Evolutionary conservation across 2,329 filamentous ascomycete genomes (phyloP).

Genomic region (Aspergillus puulaauensis): DNA sequence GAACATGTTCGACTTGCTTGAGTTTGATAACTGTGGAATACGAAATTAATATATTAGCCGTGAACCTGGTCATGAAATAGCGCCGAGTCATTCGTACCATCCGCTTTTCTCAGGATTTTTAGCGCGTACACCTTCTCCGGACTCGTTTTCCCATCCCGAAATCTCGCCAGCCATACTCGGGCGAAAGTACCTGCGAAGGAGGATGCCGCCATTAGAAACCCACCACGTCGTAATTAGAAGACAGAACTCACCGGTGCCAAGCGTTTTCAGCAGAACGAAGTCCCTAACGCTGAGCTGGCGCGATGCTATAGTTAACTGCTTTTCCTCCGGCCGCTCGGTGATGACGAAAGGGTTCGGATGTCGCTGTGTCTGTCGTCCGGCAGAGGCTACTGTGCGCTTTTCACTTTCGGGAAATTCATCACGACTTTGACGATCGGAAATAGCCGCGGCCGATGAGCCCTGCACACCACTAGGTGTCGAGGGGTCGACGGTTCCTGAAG

Average conservation of each 20-base stretch:
- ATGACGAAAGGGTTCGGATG: constrained; percentile 38
- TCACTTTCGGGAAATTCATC: constrained; percentile 29
- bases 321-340: constrained; percentile 37
- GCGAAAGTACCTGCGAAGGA: constrained; percentile 48
- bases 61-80: constrained; percentile 9
- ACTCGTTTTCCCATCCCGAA: constrained; percentile 38
- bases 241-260: constrained; percentile 47
- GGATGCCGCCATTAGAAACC: constrained; percentile 16
- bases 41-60: constrained; percentile 1
- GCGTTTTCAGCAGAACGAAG: constrained; percentile 49
- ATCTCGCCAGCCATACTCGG: constrained; percentile 49
- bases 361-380: constrained; percentile 29
- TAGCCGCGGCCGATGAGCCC: constrained; percentile 20
- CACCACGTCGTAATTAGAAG: constrained; percentile 1
- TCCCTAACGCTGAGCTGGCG: constrained; percentile 41
- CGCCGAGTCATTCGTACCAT: constrained; percentile 35
- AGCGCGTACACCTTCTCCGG: constrained; percentile 47
- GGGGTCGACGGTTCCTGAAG: constrained; percentile 40
- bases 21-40: constrained; percentile 51
- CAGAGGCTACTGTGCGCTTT: constrained; percentile 29
- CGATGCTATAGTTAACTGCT: constrained; percentile 39
- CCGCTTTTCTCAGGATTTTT: constrained; percentile 52
- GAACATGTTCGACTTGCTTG: constrained; percentile 68
- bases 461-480: constrained; percentile 31
- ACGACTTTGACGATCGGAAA: constrained; percentile 13